Conservation (phyloP, 805 yeast species). For the Candida jianshihensis region DNA sequence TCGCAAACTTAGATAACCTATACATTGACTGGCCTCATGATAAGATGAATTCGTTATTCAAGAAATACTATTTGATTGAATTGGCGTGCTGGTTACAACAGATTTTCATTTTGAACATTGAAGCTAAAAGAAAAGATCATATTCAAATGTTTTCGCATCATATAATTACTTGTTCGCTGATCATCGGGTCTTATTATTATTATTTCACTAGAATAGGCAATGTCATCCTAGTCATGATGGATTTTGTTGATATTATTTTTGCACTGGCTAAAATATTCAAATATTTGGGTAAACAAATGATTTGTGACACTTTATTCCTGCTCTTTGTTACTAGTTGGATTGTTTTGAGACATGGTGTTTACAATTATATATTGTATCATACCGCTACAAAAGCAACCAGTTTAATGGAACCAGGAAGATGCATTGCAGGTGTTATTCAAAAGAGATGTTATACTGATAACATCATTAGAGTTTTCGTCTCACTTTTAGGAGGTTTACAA, state of each 20-base stretch:
- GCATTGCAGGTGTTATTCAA: constrained; percentile 27
- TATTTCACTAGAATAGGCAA: constrained; percentile 76
- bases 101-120: constrained; percentile 67
- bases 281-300: constrained; percentile 52
- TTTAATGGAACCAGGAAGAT: constrained; percentile 40
- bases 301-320: constrained; percentile 66
- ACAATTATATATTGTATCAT: constrained; percentile 59
- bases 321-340: constrained; percentile 67
- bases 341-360: constrained; percentile 62
- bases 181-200: constrained; percentile 65
- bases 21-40: constrained; percentile 74
- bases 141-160: constrained; percentile 86
- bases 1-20: constrained; percentile 46
- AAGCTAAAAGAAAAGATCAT: constrained; percentile 75
- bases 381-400: constrained; percentile 39
- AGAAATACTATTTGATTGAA: constrained; percentile 64
- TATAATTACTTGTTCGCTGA: constrained; percentile 64
- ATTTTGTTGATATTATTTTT: constrained; percentile 67
- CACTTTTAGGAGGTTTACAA: constrained; percentile 60
- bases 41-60: constrained; percentile 43
- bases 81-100: constrained; percentile 81
- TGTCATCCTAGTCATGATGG: constrained; percentile 73
- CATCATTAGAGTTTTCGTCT: constrained; percentile 39
- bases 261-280: constrained; percentile 71
- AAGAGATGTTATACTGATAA: constrained; percentile 45